Percentiles rank a stretch among this genome's conserved stretches.
phyloP scores from a whole-genome alignment of 1,139 yeast species.

The Suhomyces wounanorum region DNA sequence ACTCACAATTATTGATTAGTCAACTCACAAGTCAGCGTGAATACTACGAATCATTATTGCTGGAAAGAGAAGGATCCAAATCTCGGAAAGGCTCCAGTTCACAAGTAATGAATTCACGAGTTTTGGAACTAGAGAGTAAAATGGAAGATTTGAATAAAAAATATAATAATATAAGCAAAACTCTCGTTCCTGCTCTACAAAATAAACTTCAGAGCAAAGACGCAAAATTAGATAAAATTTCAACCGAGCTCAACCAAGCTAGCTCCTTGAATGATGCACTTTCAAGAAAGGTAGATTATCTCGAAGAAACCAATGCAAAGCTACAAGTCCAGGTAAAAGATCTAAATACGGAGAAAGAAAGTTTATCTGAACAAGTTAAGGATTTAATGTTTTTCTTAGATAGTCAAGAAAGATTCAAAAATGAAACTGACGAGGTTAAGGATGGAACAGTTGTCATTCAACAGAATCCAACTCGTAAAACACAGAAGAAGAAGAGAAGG shows the following conservation, averaged over 20 bases:
- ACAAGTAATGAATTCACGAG: conserved; percentile 18
- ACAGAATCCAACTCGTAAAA: conserved; percentile 24
- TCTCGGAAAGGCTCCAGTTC: conserved; percentile 25
- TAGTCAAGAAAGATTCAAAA: conserved; percentile 67
- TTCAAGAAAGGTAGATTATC: conserved; percentile 54
- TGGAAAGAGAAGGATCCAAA: conserved; percentile 37
- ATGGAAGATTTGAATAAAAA: conserved; percentile 32
- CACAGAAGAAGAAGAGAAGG: conserved; percentile 23
- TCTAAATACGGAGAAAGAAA: conserved; percentile 44
- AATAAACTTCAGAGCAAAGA: conserved; percentile 35
- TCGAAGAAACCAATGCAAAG: conserved; percentile 40
- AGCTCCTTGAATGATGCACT: conserved; percentile 57
- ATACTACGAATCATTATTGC: conserved; percentile 67
- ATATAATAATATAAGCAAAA: conserved; percentile 26
- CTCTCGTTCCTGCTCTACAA: conserved; percentile 36
- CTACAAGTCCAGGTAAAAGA: conserved; percentile 25
- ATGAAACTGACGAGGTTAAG: conserved; percentile 67
- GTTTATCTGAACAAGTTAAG: conserved; percentile 66
- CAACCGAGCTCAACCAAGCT: conserved; percentile 33
- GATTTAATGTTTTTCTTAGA: conserved; percentile 85
- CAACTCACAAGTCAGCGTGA: conserved; percentile 90
- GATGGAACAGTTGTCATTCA: conserved; percentile 66
- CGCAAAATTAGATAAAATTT: conserved; percentile 30
- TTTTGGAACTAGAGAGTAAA: conserved; percentile 37
- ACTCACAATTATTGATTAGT: conserved; percentile 73